phyloP scores from a whole-genome alignment of 2,329 filamentous ascomycete genomes.

The Hysterium pulicare region DNA sequence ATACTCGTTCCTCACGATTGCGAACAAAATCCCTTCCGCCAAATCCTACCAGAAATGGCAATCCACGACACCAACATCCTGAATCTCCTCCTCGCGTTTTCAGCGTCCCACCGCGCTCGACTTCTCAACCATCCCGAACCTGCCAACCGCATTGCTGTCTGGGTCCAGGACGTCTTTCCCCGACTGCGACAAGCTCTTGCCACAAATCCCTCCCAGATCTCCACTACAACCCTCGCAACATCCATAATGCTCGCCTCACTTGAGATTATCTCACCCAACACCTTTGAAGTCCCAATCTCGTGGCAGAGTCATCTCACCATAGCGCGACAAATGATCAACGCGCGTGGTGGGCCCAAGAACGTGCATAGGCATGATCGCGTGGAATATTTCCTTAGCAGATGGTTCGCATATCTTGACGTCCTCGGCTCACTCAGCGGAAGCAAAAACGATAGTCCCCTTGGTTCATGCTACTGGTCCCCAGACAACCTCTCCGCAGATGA shows the following conservation, averaged over 20 bases:
- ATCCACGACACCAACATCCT: conserved; percentile 68
- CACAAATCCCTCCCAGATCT: conserved; percentile 56
- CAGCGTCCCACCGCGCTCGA: conserved; percentile 76
- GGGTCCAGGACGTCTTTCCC: conserved; percentile 77
- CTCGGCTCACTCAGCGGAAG: conserved; percentile 67
- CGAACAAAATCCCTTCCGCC: conserved; percentile 58
- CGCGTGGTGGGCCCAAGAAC: conserved; percentile 58
- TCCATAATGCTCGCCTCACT: conserved; percentile 82
- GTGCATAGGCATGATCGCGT: conserved; percentile 52
- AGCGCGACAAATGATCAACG: conserved; percentile 70
- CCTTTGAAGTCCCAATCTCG: conserved; percentile 74
- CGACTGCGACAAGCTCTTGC: conserved; percentile 65
- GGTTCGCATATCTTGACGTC: conserved; percentile 82
- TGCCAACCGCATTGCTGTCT: conserved; percentile 71
- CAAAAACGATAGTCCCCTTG: conserved; percentile 42
- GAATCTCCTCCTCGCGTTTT: conserved; percentile 75
- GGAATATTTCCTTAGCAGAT: conserved; percentile 72
- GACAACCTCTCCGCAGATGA: conserved; percentile 53
- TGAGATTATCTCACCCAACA: conserved; percentile 77
- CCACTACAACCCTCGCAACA: conserved; percentile 71
- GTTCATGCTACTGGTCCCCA: conserved; percentile 40
- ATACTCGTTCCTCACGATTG: conserved; percentile 63
- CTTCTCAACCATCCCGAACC: conserved; percentile 72
- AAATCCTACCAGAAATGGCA: conserved; percentile 64
- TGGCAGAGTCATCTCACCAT: conserved; percentile 79